These are phyloP conservation scores for Meyerozyma athensensis DNA, from an alignment of 1,139 yeast species.

Conservation along the genomic window DNA sequence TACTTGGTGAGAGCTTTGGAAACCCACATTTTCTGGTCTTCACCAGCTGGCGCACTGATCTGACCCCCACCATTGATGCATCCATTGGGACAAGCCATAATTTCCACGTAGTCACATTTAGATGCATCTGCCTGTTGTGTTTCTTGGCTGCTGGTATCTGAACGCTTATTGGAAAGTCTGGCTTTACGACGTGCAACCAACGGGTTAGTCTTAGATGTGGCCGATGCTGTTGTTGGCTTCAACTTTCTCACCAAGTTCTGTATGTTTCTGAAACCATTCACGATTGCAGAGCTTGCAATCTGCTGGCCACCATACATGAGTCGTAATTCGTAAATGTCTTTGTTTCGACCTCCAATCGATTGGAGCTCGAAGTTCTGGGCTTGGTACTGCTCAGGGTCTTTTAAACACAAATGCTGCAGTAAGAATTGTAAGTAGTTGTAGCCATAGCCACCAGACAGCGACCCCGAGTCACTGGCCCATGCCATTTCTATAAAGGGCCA, in stretches of 20 bases:
- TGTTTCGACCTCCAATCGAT: conserved; percentile 58
- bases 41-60: conserved; percentile 45
- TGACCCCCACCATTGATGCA: conserved; percentile 98
- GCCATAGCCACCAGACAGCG: conserved; percentile 89
- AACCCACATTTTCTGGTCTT: conserved; percentile 41
- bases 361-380: conserved; percentile 19
- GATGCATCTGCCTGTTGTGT: conserved; percentile 52
- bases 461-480: conserved; percentile 75
- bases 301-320: conserved; percentile 31
- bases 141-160: conserved; percentile 8
- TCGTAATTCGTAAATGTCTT: conserved; percentile 69
- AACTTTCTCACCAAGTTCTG: conserved; percentile 87
- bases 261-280: conserved; percentile 90
- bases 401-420: conserved; percentile 24
- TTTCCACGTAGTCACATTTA: conserved; percentile 79
- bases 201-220: conserved; percentile 27
- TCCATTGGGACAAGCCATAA: conserved; percentile 98
- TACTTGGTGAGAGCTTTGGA: conserved; percentile 27
- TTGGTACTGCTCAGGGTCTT: conserved; percentile 17
- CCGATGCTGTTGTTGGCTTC: conserved; percentile 35
- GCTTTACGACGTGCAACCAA: conserved; percentile 41
- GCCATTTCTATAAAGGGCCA: conserved; percentile 58
- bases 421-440: conserved; percentile 48
- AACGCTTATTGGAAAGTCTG: conserved; percentile 17
- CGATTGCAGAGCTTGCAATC: conserved; percentile 66